Conservation (phyloP, 2,329 filamentous ascomycete genomes). For the Sclerotinia nivalis region DNA sequence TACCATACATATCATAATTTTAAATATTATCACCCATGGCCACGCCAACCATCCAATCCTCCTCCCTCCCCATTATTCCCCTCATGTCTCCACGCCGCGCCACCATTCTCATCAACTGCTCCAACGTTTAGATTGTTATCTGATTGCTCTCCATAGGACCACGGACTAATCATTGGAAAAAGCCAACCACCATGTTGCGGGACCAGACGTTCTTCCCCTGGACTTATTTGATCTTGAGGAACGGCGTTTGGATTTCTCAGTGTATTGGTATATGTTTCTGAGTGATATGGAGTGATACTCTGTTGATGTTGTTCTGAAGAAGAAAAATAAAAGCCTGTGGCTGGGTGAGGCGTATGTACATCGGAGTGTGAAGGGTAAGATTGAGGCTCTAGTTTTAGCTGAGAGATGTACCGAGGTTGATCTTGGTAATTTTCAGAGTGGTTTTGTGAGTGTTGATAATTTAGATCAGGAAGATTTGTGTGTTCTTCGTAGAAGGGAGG, state of each 20-base stretch:
- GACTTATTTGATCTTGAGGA: neutral
- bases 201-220: neutral
- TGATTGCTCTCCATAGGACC: neutral
- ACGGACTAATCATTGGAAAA: conserved; percentile 5
- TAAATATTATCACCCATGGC: neutral
- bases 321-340: neutral
- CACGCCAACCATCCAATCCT: neutral
- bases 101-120: neutral
- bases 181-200: conserved; percentile 5
- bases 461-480: neutral
- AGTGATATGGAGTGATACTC: neutral
- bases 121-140: neutral
- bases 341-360: neutral
- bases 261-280: neutral
- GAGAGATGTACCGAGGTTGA: neutral
- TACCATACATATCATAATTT: neutral
- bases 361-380: neutral
- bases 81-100: neutral
- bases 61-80: neutral
- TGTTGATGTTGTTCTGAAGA: conserved; percentile 3
- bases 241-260: neutral
- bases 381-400: neutral
- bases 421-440: neutral
- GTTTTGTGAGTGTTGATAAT: neutral
- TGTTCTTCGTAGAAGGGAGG: neutral